phyloP scores from a whole-genome alignment of 306 rosid species.

The Fagus sylvatica region DNA sequence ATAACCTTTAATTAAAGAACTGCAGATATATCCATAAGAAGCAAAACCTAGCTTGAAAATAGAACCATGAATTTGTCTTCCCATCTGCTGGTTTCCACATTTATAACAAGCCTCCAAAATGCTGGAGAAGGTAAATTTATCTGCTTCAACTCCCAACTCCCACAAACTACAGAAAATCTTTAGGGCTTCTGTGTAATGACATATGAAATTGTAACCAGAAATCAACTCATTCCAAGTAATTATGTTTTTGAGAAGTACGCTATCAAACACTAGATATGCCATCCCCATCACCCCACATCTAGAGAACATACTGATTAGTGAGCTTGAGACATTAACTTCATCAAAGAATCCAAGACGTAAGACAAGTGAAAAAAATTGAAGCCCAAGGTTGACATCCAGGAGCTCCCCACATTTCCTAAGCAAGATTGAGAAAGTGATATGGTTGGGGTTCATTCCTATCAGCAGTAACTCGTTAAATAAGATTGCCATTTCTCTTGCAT shows the following conservation, averaged over 20 bases:
- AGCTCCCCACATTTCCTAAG: constrained; percentile 49
- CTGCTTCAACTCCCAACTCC: constrained; percentile 41
- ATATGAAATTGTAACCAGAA: constrained; percentile 33
- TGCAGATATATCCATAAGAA: constrained; percentile 39
- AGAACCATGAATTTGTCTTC: constrained; percentile 48
- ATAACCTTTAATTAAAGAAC: constrained; percentile 48
- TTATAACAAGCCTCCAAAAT: constrained; percentile 41
- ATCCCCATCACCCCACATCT: constrained; percentile 44
- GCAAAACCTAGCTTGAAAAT: constrained; percentile 43
- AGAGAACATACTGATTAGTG: constrained; percentile 51
- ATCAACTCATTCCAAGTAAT: constrained; percentile 57
- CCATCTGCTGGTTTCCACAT: constrained; percentile 29
- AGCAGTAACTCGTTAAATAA: constrained; percentile 40
- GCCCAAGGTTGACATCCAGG: constrained; percentile 45
- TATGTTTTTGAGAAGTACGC: constrained; percentile 13
- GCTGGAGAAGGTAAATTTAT: constrained; percentile 44
- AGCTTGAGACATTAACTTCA: constrained; percentile 35
- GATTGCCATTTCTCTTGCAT: constrained; percentile 21
- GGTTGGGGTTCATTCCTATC: constrained; percentile 41
- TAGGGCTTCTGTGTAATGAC: constrained; percentile 32
- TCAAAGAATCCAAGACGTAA: constrained; percentile 36
- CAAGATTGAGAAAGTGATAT: constrained; percentile 42
- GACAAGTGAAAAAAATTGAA: constrained; percentile 46
- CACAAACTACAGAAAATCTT: constrained; percentile 35
- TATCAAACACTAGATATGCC: constrained; percentile 41